Evolutionary conservation across 257 asterid species (phyloP).

Genomic region (Leptodermis oblonga): DNA sequence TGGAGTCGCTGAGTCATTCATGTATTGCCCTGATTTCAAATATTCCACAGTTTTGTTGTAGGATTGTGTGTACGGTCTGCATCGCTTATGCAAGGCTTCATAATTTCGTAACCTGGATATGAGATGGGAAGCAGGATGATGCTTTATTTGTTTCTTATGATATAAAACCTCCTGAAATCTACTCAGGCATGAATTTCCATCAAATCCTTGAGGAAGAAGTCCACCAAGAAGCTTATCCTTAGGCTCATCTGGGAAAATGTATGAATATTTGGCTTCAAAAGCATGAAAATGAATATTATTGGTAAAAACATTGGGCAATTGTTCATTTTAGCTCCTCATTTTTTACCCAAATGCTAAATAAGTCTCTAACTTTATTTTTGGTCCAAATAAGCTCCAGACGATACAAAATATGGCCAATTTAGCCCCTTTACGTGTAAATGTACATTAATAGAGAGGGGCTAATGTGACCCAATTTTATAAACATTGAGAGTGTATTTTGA

Average conservation of each 20-base stretch:
- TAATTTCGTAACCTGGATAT: constrained; percentile 60
- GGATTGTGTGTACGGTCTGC: constrained; percentile 58
- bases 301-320: no score
- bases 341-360: no score
- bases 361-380: no score
- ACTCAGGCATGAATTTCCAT: constrained; percentile 60
- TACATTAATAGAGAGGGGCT: no score
- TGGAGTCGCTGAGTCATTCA: constrained; percentile 19
- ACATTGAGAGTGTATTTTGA: no score
- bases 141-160: constrained; percentile 31
- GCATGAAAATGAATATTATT: neutral
- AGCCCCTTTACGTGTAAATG: no score
- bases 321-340: no score
- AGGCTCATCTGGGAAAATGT: constrained; percentile 3
- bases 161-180: constrained; percentile 53
- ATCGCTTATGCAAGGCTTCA: constrained; percentile 61
- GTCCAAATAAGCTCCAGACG: no score
- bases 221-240: constrained; percentile 49
- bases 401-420: no score
- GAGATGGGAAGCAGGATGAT: constrained; percentile 54
- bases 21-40: no score
- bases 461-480: no score
- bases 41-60: constrained; percentile 52
- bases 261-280: no score
- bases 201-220: constrained; percentile 59